Base-by-base conservation (phyloP, 495 filamentous ascomycete species). In the Terfezia boudieri region DNA sequence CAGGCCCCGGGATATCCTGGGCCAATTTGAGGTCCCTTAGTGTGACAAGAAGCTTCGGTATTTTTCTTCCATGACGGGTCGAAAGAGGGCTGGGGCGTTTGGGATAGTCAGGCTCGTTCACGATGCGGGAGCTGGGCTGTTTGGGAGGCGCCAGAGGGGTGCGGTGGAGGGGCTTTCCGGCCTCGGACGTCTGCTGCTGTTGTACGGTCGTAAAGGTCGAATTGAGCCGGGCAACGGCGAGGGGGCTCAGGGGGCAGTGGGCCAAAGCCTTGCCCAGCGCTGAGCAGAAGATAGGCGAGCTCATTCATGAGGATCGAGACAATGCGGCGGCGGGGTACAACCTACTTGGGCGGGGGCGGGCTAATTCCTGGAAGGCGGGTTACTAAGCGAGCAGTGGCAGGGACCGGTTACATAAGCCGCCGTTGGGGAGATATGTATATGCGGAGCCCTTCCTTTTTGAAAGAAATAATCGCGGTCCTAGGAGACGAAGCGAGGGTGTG, bases 261-360 rank as follows among this genome's bases (percentile, higher is more conserved):
- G 26, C 50, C 22, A 64, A 52, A 23, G 53, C 56, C 36, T 56
- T 43, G 56, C 56, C 32, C 22, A 64, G 50, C 22, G 62, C 52
- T 16, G 59, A 59, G 55, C 57, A 54, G 57, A 64, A 59, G 53
- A 59, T 56, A 53, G 60, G 46, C 51, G 56, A 58, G 56, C 61
- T 61, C 62, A 64, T 64, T 64, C 62, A 64, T 64, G 51, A 59
- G 26, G 26, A 7, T 0, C 26, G n/a, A 7, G 26, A 32, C 26
- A 32, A 32, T 32, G 20, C 20, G 2, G 20, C 20, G 20, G 20
- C 20, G 20, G 20, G 20, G 20, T 20, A 20, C 1, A 20, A 20
- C 20, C 20, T 20, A 20, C 2, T 20, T 20, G 20, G 20, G n/a
- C n/a, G n/a, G n/a, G n/a, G n/a, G n/a, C n/a, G n/a, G n/a, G n/a